Conservation (phyloP, 1,284 basidiomycete species). For the Naganishia cerealis region DNA sequence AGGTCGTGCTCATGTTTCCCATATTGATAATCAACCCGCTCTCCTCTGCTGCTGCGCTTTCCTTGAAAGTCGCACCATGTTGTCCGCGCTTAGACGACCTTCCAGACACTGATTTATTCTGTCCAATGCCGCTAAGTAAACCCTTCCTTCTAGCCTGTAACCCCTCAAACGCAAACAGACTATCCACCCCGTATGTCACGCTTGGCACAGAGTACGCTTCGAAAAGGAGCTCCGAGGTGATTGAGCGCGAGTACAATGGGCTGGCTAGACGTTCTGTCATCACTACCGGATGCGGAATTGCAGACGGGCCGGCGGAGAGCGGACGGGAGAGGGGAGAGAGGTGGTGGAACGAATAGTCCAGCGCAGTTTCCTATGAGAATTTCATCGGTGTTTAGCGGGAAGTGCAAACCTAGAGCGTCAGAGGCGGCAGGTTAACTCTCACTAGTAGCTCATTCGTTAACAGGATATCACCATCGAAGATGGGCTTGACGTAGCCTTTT, state of each 20-base stretch:
- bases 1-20: slow-evolving; percentile 64
- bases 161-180: slow-evolving; percentile 80
- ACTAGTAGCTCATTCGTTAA: slow-evolving; percentile 88
- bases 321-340: slow-evolving; percentile 55
- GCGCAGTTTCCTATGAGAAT: slow-evolving; percentile 73
- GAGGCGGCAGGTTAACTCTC: slow-evolving; percentile 49
- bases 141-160: slow-evolving; percentile 34
- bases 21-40: slow-evolving; percentile 72
- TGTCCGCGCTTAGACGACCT: background rate
- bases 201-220: slow-evolving; percentile 88
- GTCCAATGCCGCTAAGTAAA: background rate
- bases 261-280: slow-evolving; percentile 93
- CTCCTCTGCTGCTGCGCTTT: slow-evolving; percentile 29
- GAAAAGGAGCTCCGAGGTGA: slow-evolving; percentile 94
- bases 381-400: background rate
- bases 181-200: slow-evolving; percentile 85
- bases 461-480: slow-evolving; percentile 87
- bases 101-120: background rate
- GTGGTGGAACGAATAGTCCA: slow-evolving; percentile 87
- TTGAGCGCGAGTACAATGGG: slow-evolving; percentile 81
- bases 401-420: background rate
- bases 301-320: background rate
- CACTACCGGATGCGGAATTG: slow-evolving; percentile 81
- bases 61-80: background rate
- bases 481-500: slow-evolving; percentile 70